A percentile compares a stretch with the other conserved stretches of the same genome.
phyloP scores from a whole-genome alignment of 1,139 yeast genomes.

The Hansenula sp. region DNA sequence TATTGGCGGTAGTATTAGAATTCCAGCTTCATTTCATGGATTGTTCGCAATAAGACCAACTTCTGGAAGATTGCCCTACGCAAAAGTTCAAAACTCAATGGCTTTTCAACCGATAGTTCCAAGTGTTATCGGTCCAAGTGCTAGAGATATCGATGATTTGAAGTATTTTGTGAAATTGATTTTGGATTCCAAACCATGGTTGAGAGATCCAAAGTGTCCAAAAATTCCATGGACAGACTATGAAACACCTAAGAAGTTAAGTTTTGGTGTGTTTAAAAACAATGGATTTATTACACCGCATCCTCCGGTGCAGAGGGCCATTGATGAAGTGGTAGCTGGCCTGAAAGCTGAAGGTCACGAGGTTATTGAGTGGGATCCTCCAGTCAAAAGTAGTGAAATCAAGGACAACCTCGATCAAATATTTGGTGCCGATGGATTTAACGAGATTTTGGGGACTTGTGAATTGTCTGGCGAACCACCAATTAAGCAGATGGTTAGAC shows the following conservation, averaged over 20 bases:
- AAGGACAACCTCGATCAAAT: slow-evolving; percentile 26
- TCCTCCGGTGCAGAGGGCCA: slow-evolving; percentile 63
- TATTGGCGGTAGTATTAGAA: slow-evolving; percentile 60
- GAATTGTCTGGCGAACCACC: slow-evolving; percentile 34
- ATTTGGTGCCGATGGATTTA: slow-evolving; percentile 31
- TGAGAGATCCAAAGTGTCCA: slow-evolving; percentile 48
- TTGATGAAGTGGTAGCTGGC: slow-evolving; percentile 41
- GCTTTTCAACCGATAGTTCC: slow-evolving; percentile 46
- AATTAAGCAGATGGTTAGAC: slow-evolving; percentile 33
- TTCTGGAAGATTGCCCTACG: slow-evolving; percentile 45
- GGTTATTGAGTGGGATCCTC: slow-evolving; percentile 53
- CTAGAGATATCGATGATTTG: slow-evolving; percentile 61
- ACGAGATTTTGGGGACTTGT: slow-evolving; percentile 23
- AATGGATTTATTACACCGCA: slow-evolving; percentile 47
- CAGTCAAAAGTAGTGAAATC: slow-evolving; percentile 32
- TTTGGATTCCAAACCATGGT: slow-evolving; percentile 63
- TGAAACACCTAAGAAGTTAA: slow-evolving; percentile 40
- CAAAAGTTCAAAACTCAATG: slow-evolving; percentile 41
- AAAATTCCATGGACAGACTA: slow-evolving; percentile 63
- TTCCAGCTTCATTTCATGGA: slow-evolving; percentile 53
- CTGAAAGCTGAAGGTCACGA: slow-evolving; percentile 53
- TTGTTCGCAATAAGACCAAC: slow-evolving; percentile 54
- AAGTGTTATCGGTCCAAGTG: slow-evolving; percentile 56
- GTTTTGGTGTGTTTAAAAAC: slow-evolving; percentile 36
- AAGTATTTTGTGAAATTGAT: slow-evolving; percentile 54